These are phyloP conservation scores for Wickerhamomyces sp. DNA, from an alignment of 1,139 yeast genomes.

Conservation along the genomic window DNA sequence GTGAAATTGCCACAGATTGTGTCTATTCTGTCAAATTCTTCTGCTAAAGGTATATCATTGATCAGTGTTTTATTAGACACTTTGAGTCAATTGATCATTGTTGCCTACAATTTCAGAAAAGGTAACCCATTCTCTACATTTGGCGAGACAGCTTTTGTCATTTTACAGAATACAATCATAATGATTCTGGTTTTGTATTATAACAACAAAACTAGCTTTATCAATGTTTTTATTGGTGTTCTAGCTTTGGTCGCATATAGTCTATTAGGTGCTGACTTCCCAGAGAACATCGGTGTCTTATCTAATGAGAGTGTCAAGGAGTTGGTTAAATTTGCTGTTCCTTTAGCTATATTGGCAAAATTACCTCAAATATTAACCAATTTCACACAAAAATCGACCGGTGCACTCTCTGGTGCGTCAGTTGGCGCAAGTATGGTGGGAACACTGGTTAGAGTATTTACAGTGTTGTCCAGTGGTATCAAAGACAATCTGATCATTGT, in stretches of 20 bases:
- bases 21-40: conserved; percentile 27
- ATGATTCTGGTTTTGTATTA: conserved; percentile 30
- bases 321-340: conserved; percentile 50
- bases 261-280: conserved; percentile 16
- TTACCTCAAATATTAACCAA: conserved; percentile 53
- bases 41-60: conserved; percentile 34
- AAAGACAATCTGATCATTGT: conserved; percentile 30
- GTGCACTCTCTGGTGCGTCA: conserved; percentile 49
- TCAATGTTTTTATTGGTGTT: conserved; percentile 23
- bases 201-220: conserved; percentile 15
- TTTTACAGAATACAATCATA: conserved; percentile 35
- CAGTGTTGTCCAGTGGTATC: conserved; percentile 42
- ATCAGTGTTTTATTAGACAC: conserved; percentile 34
- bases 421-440: conserved; percentile 54
- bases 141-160: conserved; percentile 38
- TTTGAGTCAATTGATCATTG: conserved; percentile 32
- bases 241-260: conserved; percentile 18
- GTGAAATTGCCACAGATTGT: conserved; percentile 36
- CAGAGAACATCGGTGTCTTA: conserved; percentile 20
- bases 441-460: conserved; percentile 51
- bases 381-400: conserved; percentile 44
- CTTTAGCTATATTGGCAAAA: conserved; percentile 48
- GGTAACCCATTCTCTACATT: conserved; percentile 38
- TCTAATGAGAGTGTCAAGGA: conserved; percentile 23
- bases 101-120: conserved; percentile 37